Evolutionary conservation across 2,329 filamentous ascomycete genomes (phyloP).

Genomic region (Fusarium verticillioides): DNA sequence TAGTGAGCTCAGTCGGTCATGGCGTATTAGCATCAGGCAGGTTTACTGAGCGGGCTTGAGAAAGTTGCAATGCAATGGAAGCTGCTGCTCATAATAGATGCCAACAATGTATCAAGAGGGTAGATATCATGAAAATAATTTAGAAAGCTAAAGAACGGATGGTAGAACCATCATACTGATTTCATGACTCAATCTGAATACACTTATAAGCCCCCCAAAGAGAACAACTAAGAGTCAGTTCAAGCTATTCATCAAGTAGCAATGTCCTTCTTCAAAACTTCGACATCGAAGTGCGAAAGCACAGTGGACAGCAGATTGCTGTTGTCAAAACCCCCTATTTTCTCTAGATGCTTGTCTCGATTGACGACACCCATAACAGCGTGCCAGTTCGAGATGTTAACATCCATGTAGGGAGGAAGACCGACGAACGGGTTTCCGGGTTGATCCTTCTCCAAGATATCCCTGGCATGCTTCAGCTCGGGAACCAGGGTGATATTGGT

Average conservation of each 20-base stretch:
- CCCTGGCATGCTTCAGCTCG: not conserved
- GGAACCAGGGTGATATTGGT: not conserved
- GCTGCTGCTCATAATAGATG: too few species aligned
- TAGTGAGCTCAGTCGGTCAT: too few species aligned
- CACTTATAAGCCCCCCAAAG: not conserved
- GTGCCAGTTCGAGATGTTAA: not conserved
- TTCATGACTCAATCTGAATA: not conserved
- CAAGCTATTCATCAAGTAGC: not conserved
- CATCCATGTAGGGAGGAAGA: slow-evolving; percentile 4
- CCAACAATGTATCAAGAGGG: too few species aligned
- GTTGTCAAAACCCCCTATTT: not conserved
- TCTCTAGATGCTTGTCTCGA: not conserved
- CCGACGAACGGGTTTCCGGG: not conserved
- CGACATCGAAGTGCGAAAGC: not conserved
- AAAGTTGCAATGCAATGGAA: too few species aligned
- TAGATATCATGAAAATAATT: too few species aligned
- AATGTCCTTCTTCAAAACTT: not conserved
- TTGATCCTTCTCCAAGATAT: not conserved
- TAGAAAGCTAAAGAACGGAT: too few species aligned
- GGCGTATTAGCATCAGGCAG: too few species aligned
- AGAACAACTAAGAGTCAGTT: too few species aligned
- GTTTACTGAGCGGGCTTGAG: too few species aligned
- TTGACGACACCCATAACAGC: not conserved
- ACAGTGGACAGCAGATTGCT: not conserved
- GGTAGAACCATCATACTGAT: too few species aligned